Percentiles rank a stretch among this genome's conserved stretches.
These are phyloP conservation scores for Naganishia randhawae DNA, from an alignment of 768 basidiomycete genomes.

Conservation along the genomic window DNA sequence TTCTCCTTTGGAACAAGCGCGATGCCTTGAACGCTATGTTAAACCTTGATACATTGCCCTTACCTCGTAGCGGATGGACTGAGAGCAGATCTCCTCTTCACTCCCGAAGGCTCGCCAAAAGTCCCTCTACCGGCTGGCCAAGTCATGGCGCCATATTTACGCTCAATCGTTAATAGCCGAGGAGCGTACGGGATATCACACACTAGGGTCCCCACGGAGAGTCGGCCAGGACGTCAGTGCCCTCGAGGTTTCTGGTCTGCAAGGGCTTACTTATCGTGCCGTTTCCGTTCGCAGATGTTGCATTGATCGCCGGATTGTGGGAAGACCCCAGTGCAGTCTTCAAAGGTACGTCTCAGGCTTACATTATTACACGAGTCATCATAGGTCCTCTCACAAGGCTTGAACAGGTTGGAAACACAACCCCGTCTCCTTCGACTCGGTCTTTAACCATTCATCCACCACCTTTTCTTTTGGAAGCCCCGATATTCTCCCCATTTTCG, in stretches of 20 bases:
- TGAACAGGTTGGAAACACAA: slow-evolving; percentile 74
- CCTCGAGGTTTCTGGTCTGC: not conserved
- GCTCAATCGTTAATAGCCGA: slow-evolving; percentile 62
- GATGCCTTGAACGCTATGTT: not conserved
- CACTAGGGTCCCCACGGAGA: slow-evolving; percentile 82
- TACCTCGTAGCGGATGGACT: slow-evolving; percentile 68
- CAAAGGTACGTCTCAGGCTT: slow-evolving; percentile 8
- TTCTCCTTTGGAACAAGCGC: not conserved
- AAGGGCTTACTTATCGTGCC: not conserved
- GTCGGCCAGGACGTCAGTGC: slow-evolving; percentile 64
- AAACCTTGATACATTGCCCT: slow-evolving; percentile 1
- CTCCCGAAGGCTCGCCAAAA: slow-evolving; percentile 50
- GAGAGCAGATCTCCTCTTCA: slow-evolving; percentile 73
- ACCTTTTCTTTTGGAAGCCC: slow-evolving; percentile 84
- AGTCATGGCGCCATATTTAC: slow-evolving; percentile 69
- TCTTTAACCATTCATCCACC: slow-evolving; percentile 73
- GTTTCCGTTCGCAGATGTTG: slow-evolving; percentile 56
- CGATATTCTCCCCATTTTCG: slow-evolving; percentile 84
- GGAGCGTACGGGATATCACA: slow-evolving; percentile 82
- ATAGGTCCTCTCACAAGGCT: slow-evolving; percentile 33
- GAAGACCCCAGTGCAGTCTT: slow-evolving; percentile 28
- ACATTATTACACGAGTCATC: not conserved
- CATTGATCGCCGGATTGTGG: slow-evolving; percentile 62
- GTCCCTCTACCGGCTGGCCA: slow-evolving; percentile 52
- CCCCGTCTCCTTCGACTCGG: slow-evolving; percentile 74